phyloP scores from a whole-genome alignment of 2,329 filamentous ascomycete genomes.

The Parastagonospora nodorum region DNA sequence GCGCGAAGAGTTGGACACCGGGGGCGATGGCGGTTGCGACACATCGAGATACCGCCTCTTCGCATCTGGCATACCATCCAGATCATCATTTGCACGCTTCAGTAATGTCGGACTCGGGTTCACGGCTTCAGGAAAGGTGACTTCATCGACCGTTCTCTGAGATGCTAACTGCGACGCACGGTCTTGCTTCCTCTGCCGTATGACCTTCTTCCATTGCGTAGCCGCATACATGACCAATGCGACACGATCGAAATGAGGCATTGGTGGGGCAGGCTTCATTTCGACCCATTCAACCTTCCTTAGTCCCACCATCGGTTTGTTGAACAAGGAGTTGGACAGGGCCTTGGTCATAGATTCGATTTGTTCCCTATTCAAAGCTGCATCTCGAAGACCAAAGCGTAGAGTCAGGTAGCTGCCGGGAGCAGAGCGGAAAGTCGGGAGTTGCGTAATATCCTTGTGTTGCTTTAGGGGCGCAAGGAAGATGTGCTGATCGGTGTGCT shows the following conservation, averaged over 20 bases:
- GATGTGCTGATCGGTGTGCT: constrained; percentile 35
- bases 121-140: constrained; percentile 4
- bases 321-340: constrained; percentile 34
- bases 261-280: constrained; percentile 28
- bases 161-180: constrained; percentile 6
- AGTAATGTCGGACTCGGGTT: constrained; percentile 8
- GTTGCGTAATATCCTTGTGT: constrained; percentile 8
- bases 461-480: constrained; percentile 35
- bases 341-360: constrained; percentile 36
- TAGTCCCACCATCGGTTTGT: constrained; percentile 32
- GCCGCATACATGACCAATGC: constrained; percentile 31
- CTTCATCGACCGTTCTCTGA: constrained; percentile 10
- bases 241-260: constrained; percentile 32
- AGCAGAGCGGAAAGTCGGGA: constrained; percentile 8
- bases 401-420: constrained; percentile 39
- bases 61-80: constrained; percentile 16
- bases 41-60: constrained; percentile 24
- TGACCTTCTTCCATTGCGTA: constrained; percentile 36
- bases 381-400: constrained; percentile 35
- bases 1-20: constrained; percentile 29
- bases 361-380: constrained; percentile 30
- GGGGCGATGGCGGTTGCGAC: constrained; percentile 31
- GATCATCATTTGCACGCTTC: constrained; percentile 25
- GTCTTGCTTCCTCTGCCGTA: constrained; percentile 22
- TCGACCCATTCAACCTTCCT: constrained; percentile 40